Evolutionary conservation across 306 rosid species (phyloP).

Genomic region (Inga laurina): DNA sequence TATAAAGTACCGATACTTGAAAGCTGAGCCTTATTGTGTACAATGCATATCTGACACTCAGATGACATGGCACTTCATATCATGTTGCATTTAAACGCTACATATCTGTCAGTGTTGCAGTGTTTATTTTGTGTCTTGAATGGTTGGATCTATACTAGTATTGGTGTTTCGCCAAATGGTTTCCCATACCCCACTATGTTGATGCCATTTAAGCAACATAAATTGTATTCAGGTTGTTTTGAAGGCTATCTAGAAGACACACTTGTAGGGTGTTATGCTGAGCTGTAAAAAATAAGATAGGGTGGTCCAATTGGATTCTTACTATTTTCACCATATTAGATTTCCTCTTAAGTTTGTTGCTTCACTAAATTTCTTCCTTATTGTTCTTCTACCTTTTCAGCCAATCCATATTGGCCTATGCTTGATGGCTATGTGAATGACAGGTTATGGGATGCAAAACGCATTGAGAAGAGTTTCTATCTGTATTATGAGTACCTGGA

Average conservation of each 20-base stretch:
- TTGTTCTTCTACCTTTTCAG: neutral
- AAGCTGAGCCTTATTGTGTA: neutral
- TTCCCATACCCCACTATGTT: neutral
- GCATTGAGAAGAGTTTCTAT: slow-evolving; percentile 89
- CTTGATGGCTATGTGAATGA: slow-evolving; percentile 39
- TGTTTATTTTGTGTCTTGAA: neutral
- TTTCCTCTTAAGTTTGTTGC: neutral
- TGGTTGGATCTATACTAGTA: neutral
- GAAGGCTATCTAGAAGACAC: neutral
- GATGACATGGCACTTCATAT: neutral
- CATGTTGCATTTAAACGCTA: neutral
- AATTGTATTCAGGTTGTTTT: neutral
- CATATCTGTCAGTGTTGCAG: neutral
- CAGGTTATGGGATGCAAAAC: slow-evolving; percentile 95
- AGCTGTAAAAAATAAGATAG: neutral
- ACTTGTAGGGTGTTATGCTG: neutral
- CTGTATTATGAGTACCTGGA: slow-evolving; percentile 96
- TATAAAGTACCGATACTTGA: neutral
- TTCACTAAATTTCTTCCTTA: slow-evolving; percentile 2
- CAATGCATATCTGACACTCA: neutral
- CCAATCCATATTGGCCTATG: slow-evolving; percentile 16
- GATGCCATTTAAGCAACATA: neutral
- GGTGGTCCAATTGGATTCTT: neutral
- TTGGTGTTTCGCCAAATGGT: neutral
- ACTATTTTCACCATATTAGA: neutral